These are phyloP conservation scores for Vitis rupestris DNA, from an alignment of 164 flowering plant genomes.

Conservation along the genomic window DNA sequence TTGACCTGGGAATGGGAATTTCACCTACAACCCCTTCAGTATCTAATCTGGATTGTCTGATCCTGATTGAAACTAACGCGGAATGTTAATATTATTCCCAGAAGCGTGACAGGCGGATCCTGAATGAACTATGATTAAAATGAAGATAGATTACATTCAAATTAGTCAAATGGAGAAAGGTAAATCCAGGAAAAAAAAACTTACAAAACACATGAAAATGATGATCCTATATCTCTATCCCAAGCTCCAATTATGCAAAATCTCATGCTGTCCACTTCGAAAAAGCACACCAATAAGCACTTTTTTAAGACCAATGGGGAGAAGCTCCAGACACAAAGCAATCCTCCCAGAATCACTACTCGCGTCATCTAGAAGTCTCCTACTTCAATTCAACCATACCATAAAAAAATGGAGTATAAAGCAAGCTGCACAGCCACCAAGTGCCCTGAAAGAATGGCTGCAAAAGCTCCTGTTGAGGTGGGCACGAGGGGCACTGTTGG, in stretches of 20 bases:
- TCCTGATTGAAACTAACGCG: too few relatives aligned
- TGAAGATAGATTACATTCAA: neutral
- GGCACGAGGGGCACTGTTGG: conserved; percentile 45
- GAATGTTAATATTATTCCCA: too few relatives aligned
- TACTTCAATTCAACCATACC: conserved; percentile 1
- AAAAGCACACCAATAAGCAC: conserved; percentile 9
- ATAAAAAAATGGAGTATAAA: conserved; percentile 15
- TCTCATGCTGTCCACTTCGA: conserved; percentile 22
- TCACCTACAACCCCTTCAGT: neutral
- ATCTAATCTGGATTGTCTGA: too few relatives aligned
- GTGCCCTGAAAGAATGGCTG: conserved; percentile 25
- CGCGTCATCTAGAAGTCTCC: conserved; percentile 22
- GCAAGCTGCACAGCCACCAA: conserved; percentile 6
- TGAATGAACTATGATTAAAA: too few relatives aligned
- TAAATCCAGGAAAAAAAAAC: neutral
- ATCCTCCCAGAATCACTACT: conserved; percentile 17
- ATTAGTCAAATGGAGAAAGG: conserved; percentile 8
- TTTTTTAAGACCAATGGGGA: conserved; percentile 6
- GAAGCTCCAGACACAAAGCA: conserved; percentile 20
- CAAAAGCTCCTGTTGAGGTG: conserved; percentile 33
- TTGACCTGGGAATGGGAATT: too few relatives aligned
- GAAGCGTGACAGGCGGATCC: too few relatives aligned
- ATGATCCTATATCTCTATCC: conserved; percentile 8
- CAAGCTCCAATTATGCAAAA: conserved; percentile 25
- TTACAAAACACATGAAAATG: conserved; percentile 9